phyloP scores from a whole-genome alignment of 768 basidiomycete species.

The Termitomyces sp. region DNA sequence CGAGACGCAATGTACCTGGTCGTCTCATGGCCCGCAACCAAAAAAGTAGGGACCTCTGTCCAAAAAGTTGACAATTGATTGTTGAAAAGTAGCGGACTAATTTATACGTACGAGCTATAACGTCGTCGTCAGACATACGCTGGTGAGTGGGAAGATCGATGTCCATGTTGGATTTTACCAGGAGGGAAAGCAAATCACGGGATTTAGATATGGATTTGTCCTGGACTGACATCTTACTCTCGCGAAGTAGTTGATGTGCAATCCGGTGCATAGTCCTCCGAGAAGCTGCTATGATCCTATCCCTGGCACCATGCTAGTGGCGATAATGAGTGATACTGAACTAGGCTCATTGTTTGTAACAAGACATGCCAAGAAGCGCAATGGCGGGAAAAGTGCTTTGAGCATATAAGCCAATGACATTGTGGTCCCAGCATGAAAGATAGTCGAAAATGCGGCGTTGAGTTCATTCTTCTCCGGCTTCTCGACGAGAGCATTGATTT shows the following conservation, averaged over 20 bases:
- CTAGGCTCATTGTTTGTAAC: conserved; percentile 23
- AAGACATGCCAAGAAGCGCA: conserved; percentile 28
- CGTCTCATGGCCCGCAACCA: conserved; percentile 44
- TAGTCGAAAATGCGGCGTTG: conserved; percentile 37
- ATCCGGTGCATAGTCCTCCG: conserved; percentile 33
- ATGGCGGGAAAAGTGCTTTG: conserved; percentile 24
- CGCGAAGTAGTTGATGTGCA: conserved; percentile 33
- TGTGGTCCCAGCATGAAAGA: conserved; percentile 35
- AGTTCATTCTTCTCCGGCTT: conserved; percentile 34
- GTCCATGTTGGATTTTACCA: conserved; percentile 48
- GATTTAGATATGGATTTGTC: conserved; percentile 22
- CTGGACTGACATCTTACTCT: conserved; percentile 32
- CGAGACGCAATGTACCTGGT: conserved; percentile 25
- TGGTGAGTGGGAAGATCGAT: conserved; percentile 26
- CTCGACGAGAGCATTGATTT: conserved; percentile 19
- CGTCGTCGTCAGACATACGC: conserved; percentile 15
- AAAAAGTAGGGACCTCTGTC: conserved; percentile 44
- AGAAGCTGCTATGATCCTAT: conserved; percentile 15
- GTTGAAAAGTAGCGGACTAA: background rate
- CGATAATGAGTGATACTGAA: conserved; percentile 1
- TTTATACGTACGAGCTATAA: conserved; percentile 11
- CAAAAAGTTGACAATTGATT: background rate
- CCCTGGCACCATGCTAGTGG: conserved; percentile 11
- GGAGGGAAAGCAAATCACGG: conserved; percentile 45
- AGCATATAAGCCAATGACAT: conserved; percentile 23